phyloP scores from a whole-genome alignment of 805 yeast species.

The Maudiozyma barnettii region DNA sequence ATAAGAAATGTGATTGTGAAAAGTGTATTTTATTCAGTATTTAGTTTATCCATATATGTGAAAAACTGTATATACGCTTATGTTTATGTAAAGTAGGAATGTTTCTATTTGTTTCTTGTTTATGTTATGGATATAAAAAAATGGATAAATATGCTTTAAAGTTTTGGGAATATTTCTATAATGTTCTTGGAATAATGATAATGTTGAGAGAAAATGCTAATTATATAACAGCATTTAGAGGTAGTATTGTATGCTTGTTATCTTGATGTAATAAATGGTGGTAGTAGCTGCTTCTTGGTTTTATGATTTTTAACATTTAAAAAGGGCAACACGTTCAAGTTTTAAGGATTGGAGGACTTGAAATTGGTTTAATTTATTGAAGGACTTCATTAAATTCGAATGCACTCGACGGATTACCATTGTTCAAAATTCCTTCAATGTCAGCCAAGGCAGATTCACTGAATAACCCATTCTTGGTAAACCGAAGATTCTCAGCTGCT shows the following conservation, averaged over 20 bases:
- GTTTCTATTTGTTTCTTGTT: neutral
- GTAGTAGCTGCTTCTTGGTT: neutral
- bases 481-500: conserved; percentile 62
- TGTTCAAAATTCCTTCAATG: conserved; percentile 48
- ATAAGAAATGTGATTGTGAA: too few relatives aligned
- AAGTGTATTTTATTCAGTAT: neutral
- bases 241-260: too few relatives aligned
- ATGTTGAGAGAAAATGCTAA: too few relatives aligned
- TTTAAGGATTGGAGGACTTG: too few relatives aligned
- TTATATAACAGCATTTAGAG: too few relatives aligned
- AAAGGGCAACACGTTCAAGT: too few relatives aligned
- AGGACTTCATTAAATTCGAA: conserved; percentile 22
- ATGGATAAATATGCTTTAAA: neutral
- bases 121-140: neutral
- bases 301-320: too few relatives aligned
- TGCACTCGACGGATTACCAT: conserved; percentile 9
- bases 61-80: neutral
- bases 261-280: neutral
- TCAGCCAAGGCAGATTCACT: conserved; percentile 66
- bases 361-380: conserved; percentile 9
- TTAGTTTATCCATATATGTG: neutral
- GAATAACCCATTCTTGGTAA: conserved; percentile 67
- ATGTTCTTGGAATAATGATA: neutral
- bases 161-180: neutral
- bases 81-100: neutral